Evolutionary conservation across 2,329 filamentous ascomycete species (phyloP), one percentile per base, ranked within the genome.

Genomic region (Ophiostoma quercus): DNA sequence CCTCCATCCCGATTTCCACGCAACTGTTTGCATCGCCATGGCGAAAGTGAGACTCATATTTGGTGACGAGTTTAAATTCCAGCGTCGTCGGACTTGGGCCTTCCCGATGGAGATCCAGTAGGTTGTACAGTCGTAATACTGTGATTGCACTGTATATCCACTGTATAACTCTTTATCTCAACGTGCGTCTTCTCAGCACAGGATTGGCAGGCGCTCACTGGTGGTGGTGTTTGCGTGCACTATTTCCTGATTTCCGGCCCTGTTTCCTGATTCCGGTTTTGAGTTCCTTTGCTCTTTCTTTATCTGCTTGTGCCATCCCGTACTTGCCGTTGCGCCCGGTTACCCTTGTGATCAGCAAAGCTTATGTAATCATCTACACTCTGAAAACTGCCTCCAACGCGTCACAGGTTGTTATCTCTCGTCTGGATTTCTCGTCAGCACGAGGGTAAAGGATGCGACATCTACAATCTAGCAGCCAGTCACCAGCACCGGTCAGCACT

Each of bases 21-120:
- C 29, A 29, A 32, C 32, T 29, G 60, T 37, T 63, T 37, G 32
- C 60, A n/a, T 63, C 60, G 14, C 60, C 29, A 63, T 37, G 32
- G 60, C 60, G 29, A 63, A 37, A n/a, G 16, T 39, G 60, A 22
- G 60, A 63, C 32, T 34, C 60, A 63, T 62, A 32, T 32, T 34
- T 62, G 57, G 51, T 57, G 57, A 5, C 12, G 43, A 47, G 43
- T 19, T 47, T 47, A 14, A 19, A 62, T 62, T 62, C 57, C 25
- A 34, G 25, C 16, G 25, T 62, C 54, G 57, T 32, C 57, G 29
- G 57, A 60, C 12, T 47, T 47, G 43, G 16, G 43, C 43, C 43
- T 47, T 29, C 54, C 57, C 22, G 57, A 62, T 62, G 57, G 22
- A 16, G 57, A 19, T 19, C 14, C 11, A 41, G 2, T 12, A 14